These are phyloP conservation scores for Boletus eberwhitei DNA, from an alignment of 768 basidiomycete species.

Conservation along the genomic window DNA sequence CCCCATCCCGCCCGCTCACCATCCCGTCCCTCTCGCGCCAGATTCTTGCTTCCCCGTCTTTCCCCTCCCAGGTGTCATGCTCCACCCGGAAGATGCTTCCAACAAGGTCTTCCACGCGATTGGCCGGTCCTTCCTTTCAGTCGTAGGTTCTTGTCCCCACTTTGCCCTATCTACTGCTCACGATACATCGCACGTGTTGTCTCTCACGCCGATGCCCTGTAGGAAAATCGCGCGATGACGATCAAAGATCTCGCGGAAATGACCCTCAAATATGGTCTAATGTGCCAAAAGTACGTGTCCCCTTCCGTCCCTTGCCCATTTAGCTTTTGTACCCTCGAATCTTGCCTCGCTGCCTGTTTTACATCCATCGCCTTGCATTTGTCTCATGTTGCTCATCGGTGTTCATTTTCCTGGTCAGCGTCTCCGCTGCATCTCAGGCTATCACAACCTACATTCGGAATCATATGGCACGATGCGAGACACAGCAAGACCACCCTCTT, in stretches of 20 bases:
- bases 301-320: conserved; percentile 4
- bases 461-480: conserved; percentile 69
- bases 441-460: conserved; percentile 80
- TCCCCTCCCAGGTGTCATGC: conserved; percentile 59
- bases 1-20: conserved; percentile 23
- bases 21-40: conserved; percentile 12
- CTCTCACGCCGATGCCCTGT: conserved; percentile 4
- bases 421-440: conserved; percentile 76
- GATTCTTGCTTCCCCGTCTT: conserved; percentile 39
- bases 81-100: conserved; percentile 71
- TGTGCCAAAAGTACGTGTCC: conserved; percentile 68
- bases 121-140: conserved; percentile 67
- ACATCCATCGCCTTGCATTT: conserved; percentile 6
- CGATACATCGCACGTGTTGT: conserved; percentile 17
- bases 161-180: conserved; percentile 12
- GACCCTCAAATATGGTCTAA: conserved; percentile 58
- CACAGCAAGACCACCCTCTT: conserved; percentile 68
- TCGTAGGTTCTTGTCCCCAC: conserved; percentile 45
- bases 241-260: conserved; percentile 82
- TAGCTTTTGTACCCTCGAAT: conserved; percentile 12
- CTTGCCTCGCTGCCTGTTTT: conserved; percentile 1
- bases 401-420: conserved; percentile 36
- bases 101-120: conserved; percentile 74
- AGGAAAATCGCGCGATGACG: conserved; percentile 84
- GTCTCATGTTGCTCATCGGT: conserved; percentile 13